These are phyloP conservation scores for Geotrichum bryndzae DNA, from an alignment of 1,139 yeast genomes.

Conservation along the genomic window DNA sequence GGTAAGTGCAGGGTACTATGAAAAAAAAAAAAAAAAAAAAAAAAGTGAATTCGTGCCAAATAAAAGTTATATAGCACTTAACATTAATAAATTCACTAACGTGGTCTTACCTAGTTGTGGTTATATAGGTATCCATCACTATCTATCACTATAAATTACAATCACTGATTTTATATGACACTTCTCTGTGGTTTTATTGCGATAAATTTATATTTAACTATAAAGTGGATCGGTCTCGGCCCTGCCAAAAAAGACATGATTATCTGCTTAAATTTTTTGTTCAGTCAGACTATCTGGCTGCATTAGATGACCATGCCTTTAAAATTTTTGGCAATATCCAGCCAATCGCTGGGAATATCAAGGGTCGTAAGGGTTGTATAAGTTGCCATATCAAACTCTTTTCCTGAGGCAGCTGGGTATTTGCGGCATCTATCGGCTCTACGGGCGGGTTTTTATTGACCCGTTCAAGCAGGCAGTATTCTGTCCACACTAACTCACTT, in stretches of 20 bases:
- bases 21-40: too few relatives aligned
- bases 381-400: not conserved
- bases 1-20: too few relatives aligned
- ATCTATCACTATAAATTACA: too few relatives aligned
- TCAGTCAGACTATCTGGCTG: not conserved
- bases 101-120: too few relatives aligned
- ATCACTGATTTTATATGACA: too few relatives aligned
- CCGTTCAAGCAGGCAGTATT: constrained; percentile 29
- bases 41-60: too few relatives aligned
- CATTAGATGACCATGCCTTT: not conserved
- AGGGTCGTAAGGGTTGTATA: too few relatives aligned
- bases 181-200: too few relatives aligned
- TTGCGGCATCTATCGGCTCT: not conserved
- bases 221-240: constrained; percentile 98
- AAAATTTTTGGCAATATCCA: not conserved
- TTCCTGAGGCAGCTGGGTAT: not conserved
- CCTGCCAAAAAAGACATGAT: constrained; percentile 70
- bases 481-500: constrained; percentile 26
- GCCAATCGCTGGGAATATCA: too few relatives aligned
- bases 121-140: too few relatives aligned
- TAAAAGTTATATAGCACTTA: too few relatives aligned
- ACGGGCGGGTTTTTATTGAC: not conserved
- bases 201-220: constrained; percentile 32
- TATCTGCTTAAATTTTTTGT: constrained; percentile 7
- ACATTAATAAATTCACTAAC: too few relatives aligned